phyloP scores from a whole-genome alignment of 331 rosid genomes.

The Acacia pycnantha region DNA sequence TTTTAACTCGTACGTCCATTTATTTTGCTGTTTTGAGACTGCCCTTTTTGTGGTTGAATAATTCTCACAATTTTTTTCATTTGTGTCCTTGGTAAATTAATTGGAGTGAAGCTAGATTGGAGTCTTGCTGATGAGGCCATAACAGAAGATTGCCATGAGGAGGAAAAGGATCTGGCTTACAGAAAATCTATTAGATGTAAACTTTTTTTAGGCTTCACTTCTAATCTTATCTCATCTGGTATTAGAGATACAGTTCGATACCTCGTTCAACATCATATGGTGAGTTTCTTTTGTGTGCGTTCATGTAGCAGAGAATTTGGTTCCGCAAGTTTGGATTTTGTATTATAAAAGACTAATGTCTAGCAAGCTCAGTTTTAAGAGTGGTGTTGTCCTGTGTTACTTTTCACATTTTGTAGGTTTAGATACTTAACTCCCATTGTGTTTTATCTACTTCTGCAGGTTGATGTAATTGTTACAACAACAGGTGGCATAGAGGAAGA shows the following conservation, averaged over 20 bases:
- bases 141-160: slow-evolving; percentile 53
- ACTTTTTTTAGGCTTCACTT: slow-evolving; percentile 86
- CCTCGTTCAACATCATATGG: slow-evolving; percentile 84
- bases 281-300: slow-evolving; percentile 27
- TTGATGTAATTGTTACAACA: slow-evolving; percentile 85
- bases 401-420: background rate
- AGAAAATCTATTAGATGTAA: slow-evolving; percentile 64
- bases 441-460: slow-evolving; percentile 35
- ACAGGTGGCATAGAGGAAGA: slow-evolving; percentile 97
- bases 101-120: slow-evolving; percentile 81
- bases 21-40: background rate
- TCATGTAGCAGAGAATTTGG: background rate
- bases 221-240: slow-evolving; percentile 91
- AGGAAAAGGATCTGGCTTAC: slow-evolving; percentile 51
- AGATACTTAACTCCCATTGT: background rate
- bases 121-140: slow-evolving; percentile 70
- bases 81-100: slow-evolving; percentile 1
- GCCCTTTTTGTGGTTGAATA: background rate
- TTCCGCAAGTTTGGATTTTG: background rate
- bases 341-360: background rate
- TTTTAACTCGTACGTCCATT: slow-evolving; percentile 7
- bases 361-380: background rate
- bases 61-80: background rate
- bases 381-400: background rate
- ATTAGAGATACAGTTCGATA: slow-evolving; percentile 75